These are phyloP conservation scores for Orbilia javanica DNA, from an alignment of 2,329 filamentous ascomycete genomes.

Conservation along the genomic window DNA sequence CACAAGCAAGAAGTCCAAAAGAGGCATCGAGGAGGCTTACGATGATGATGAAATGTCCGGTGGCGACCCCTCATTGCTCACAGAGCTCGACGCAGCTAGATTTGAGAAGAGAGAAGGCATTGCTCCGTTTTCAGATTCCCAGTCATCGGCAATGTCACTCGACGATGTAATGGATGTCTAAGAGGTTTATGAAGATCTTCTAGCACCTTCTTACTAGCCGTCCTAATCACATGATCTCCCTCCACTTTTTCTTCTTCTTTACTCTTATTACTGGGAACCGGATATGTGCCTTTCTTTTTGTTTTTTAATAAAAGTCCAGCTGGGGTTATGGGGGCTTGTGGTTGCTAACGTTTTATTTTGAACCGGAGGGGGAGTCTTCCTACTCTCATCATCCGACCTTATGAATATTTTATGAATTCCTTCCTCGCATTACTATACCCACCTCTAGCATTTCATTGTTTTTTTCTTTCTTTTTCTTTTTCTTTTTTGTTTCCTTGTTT, in stretches of 20 bases:
- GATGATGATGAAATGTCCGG: slow-evolving; percentile 53
- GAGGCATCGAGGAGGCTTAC: slow-evolving; percentile 57
- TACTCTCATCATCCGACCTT: not conserved
- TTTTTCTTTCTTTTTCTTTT: not conserved
- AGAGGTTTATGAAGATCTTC: no score
- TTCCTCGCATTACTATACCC: slow-evolving; percentile 38
- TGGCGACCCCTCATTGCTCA: slow-evolving; percentile 17
- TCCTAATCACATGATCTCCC: not conserved
- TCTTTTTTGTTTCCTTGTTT: not conserved
- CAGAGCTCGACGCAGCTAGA: slow-evolving; percentile 47
- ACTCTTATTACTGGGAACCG: not conserved
- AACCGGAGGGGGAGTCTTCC: not conserved
- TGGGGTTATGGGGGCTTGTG: not conserved
- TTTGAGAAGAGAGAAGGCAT: slow-evolving; percentile 57
- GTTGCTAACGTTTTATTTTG: not conserved
- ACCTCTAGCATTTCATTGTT: not conserved
- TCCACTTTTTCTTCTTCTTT: not conserved
- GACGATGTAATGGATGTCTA: slow-evolving; percentile 49
- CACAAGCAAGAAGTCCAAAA: slow-evolving; percentile 48
- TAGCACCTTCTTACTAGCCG: not conserved
- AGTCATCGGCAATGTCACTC: slow-evolving; percentile 44
- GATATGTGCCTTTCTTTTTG: not conserved
- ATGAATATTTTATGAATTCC: slow-evolving; percentile 24
- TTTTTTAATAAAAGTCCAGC: slow-evolving; percentile 4
- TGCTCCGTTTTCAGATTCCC: slow-evolving; percentile 54